Percentiles rank a stretch among this genome's conserved stretches.
Conservation (phyloP, 768 basidiomycete genomes). For the Tricholoma furcatifolium region DNA sequence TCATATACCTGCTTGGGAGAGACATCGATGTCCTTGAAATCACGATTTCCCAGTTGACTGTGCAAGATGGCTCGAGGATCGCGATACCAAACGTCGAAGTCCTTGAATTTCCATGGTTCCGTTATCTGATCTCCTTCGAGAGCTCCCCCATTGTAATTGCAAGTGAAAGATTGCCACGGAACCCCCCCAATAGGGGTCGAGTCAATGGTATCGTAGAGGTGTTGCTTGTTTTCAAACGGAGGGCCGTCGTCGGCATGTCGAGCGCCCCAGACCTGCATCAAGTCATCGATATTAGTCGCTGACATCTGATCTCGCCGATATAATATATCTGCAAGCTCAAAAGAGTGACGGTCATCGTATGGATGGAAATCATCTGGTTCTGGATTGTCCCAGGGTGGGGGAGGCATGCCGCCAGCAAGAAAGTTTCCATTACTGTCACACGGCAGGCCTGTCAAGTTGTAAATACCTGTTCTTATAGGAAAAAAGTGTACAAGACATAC, state of each 20-base stretch:
- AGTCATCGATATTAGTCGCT: neutral
- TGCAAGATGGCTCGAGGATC: slow-evolving; percentile 26
- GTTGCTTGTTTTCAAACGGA: slow-evolving; percentile 28
- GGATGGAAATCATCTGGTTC: neutral
- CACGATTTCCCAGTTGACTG: too few relatives aligned
- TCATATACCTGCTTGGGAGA: slow-evolving; percentile 27
- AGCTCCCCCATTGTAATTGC: slow-evolving; percentile 24
- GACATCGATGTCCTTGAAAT: slow-evolving; percentile 32
- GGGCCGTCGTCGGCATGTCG: slow-evolving; percentile 20
- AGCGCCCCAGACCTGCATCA: neutral
- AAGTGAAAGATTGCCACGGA: slow-evolving; percentile 34
- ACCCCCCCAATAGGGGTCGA: slow-evolving; percentile 30
- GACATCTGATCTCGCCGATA: too few relatives aligned
- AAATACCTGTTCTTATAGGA: too few relatives aligned
- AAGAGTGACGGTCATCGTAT: neutral
- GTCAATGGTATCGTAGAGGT: slow-evolving; percentile 35
- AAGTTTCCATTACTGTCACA: neutral
- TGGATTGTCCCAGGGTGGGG: neutral
- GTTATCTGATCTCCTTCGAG: slow-evolving; percentile 12
- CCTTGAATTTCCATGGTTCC: slow-evolving; percentile 30
- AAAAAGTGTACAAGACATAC: neutral
- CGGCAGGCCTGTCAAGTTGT: neutral
- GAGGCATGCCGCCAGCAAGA: neutral
- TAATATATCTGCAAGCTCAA: too few relatives aligned
- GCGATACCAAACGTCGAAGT: slow-evolving; percentile 32